phyloP scores from a whole-genome alignment of 1,139 yeast genomes.

The Debaryomyces coudertii region DNA sequence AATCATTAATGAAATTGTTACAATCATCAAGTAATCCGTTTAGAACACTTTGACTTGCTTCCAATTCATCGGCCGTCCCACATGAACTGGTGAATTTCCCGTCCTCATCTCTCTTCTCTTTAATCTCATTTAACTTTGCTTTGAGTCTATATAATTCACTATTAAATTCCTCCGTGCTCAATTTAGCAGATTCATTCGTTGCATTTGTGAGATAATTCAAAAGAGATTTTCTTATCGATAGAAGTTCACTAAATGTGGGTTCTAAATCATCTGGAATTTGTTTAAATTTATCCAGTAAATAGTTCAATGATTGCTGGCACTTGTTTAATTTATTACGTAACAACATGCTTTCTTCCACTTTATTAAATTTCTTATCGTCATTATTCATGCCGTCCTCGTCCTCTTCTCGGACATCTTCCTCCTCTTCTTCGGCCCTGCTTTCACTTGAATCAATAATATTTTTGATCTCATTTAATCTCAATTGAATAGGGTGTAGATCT shows the following conservation, averaged over 20 bases:
- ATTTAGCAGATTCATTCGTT: slow-evolving; percentile 10
- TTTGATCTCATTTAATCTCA: slow-evolving; percentile 68
- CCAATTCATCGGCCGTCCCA: slow-evolving; percentile 26
- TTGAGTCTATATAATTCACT: slow-evolving; percentile 22
- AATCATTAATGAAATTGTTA: slow-evolving; percentile 70
- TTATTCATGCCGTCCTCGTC: slow-evolving; percentile 16
- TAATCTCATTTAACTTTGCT: slow-evolving; percentile 34
- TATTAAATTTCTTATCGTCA: slow-evolving; percentile 28
- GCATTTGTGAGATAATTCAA: slow-evolving; percentile 36
- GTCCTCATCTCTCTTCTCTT: slow-evolving; percentile 34
- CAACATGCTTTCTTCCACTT: slow-evolving; percentile 58
- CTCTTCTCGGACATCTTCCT: slow-evolving; percentile 25
- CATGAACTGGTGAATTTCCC: slow-evolving; percentile 36
- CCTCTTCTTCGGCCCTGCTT: slow-evolving; percentile 33
- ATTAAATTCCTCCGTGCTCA: slow-evolving; percentile 13
- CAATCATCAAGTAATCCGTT: slow-evolving; percentile 84
- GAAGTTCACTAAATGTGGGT: slow-evolving; percentile 51
- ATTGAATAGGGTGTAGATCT: slow-evolving; percentile 76
- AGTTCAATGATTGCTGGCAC: slow-evolving; percentile 56
- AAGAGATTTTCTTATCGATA: slow-evolving; percentile 36
- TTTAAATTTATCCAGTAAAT: slow-evolving; percentile 56
- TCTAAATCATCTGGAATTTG: slow-evolving; percentile 60
- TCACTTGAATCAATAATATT: slow-evolving; percentile 56
- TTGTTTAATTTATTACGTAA: slow-evolving; percentile 61
- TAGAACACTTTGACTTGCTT: slow-evolving; percentile 56